phyloP scores from a whole-genome alignment of 257 asterid genomes.

The Petrea volubilis region DNA sequence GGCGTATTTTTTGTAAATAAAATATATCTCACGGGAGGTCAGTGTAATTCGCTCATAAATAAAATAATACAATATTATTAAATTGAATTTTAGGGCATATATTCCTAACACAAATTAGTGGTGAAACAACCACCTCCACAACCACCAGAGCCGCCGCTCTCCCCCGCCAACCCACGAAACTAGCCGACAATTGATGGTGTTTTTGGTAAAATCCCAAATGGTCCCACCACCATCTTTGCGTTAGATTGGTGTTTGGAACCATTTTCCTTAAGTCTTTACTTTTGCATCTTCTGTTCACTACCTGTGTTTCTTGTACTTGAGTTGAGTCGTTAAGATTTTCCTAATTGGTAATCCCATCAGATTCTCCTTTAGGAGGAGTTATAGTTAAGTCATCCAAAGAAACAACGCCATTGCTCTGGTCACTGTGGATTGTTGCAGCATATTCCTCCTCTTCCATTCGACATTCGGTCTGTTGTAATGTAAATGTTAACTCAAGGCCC shows the following conservation, averaged over 20 bases:
- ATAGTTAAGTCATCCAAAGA: constrained; percentile 41
- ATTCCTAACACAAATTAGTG: too few species aligned
- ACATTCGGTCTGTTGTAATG: constrained; percentile 44
- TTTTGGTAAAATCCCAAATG: constrained; percentile 47
- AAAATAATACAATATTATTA: too few species aligned
- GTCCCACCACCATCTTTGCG: constrained; percentile 57
- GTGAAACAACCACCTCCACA: too few species aligned
- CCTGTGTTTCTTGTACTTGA: constrained; percentile 28
- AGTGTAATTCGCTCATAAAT: too few species aligned
- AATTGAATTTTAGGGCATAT: too few species aligned
- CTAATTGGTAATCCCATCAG: constrained; percentile 30
- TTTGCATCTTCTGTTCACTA: constrained; percentile 31
- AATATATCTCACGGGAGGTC: too few species aligned
- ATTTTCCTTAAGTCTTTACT: constrained; percentile 36
- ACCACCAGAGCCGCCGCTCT: too few species aligned
- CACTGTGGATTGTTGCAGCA: constrained; percentile 28
- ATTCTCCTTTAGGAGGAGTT: constrained; percentile 33
- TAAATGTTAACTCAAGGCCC: constrained; percentile 56
- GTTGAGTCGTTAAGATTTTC: constrained; percentile 34
- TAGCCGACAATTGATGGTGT: too few species aligned
- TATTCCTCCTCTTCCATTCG: constrained; percentile 43
- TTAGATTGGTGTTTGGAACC: constrained; percentile 18
- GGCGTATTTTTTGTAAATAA: too few species aligned
- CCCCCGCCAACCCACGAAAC: too few species aligned
- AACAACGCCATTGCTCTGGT: constrained; percentile 48